phyloP scores from a whole-genome alignment of 2,329 filamentous ascomycete genomes.

The Aureobasidium uvarum region DNA sequence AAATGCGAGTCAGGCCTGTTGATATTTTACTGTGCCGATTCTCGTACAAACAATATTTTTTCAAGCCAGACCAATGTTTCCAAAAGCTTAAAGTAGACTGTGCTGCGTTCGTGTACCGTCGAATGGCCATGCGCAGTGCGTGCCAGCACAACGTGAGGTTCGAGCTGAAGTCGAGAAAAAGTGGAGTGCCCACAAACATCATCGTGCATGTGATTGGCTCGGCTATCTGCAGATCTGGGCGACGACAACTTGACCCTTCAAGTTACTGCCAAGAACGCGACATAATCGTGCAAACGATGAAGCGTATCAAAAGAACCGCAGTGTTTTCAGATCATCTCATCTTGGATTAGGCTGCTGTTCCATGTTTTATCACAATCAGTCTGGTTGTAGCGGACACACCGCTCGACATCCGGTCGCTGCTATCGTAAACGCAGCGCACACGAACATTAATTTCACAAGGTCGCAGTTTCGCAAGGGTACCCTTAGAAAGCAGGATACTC shows the following conservation, averaged over 20 bases:
- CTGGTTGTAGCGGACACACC: neutral
- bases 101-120: neutral
- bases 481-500: neutral
- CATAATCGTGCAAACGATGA: conserved; percentile 20
- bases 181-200: conserved; percentile 25
- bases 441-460: neutral
- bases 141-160: conserved; percentile 19
- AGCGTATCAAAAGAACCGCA: neutral
- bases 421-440: neutral
- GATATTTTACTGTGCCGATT: neutral
- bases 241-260: conserved; percentile 25
- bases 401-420: neutral
- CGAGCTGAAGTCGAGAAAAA: conserved; percentile 23
- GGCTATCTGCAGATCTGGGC: conserved; percentile 25
- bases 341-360: neutral
- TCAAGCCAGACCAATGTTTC: neutral
- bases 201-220: conserved; percentile 23
- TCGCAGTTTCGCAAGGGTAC: neutral
- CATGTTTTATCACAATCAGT: neutral
- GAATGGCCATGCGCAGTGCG: neutral
- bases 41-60: neutral
- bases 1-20: neutral
- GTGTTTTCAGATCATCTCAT: neutral
- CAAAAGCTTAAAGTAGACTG: neutral
- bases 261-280: conserved; percentile 9